Evolutionary conservation across 495 filamentous ascomycete genomes (phyloP).

Genomic region (Coniosporium apollinis): DNA sequence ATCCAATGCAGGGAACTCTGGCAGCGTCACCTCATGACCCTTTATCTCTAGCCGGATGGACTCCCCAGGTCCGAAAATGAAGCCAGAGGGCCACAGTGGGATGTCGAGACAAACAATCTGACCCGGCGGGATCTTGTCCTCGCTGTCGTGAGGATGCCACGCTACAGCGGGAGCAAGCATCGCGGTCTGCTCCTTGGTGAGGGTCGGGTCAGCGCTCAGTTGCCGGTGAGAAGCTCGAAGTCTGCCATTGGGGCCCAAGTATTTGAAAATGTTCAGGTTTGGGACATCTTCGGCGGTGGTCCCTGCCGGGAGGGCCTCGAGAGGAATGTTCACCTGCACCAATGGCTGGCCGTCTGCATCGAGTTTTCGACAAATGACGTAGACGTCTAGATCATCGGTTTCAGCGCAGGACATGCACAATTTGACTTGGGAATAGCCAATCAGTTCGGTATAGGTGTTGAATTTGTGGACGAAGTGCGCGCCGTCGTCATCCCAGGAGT

Average conservation of each 20-base stretch:
- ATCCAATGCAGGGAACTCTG: background rate
- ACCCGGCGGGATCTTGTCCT: background rate
- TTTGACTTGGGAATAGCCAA: slow-evolving; percentile 23
- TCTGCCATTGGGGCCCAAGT: background rate
- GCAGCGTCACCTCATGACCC: background rate
- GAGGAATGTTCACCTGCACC: background rate
- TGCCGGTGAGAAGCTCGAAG: background rate
- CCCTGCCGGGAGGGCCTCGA: background rate
- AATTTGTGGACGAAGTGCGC: slow-evolving; percentile 24
- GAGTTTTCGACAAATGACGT: slow-evolving; percentile 25
- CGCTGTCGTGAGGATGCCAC: background rate
- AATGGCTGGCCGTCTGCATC: slow-evolving; percentile 15
- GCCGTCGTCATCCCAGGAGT: slow-evolving; percentile 4
- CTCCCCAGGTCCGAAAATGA: background rate
- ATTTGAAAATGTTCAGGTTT: background rate
- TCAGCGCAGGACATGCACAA: slow-evolving; percentile 27
- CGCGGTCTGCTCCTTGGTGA: too few relatives aligned
- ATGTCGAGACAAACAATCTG: background rate
- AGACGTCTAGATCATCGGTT: slow-evolving; percentile 26
- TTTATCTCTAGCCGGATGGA: background rate
- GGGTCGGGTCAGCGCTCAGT: background rate
- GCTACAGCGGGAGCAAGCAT: background rate
- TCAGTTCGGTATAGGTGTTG: slow-evolving; percentile 13
- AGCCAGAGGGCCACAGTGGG: background rate
- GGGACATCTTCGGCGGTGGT: background rate